Conservation (phyloP, 176 grass and related monocot species). For the Carex scoparia region DNA sequence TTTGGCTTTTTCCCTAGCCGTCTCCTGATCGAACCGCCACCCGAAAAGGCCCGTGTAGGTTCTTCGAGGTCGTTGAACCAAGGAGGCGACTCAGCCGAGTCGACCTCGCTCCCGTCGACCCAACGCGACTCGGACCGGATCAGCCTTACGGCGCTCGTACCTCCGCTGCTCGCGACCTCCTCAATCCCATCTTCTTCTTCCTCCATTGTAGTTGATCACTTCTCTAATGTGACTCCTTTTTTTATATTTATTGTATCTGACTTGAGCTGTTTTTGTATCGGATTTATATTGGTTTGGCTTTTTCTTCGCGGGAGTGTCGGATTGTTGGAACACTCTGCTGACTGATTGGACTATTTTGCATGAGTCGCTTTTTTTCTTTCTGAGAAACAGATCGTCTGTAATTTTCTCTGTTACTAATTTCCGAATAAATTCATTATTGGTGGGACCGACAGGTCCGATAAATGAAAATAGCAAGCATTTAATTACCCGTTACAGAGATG, state of each 20-base stretch:
- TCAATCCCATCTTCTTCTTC: slow-evolving; percentile 65
- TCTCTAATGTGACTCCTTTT: background rate
- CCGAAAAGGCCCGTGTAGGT: background rate
- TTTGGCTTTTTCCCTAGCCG: slow-evolving; percentile 56
- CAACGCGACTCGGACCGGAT: slow-evolving; percentile 37
- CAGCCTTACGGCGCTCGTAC: background rate
- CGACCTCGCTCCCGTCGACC: slow-evolving; percentile 96
- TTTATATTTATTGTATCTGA: background rate
- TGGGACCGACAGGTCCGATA: too few species aligned
- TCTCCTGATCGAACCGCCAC: slow-evolving; percentile 36
- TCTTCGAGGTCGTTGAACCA: slow-evolving; percentile 32
- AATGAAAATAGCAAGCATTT: background rate
- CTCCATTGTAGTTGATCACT: background rate
- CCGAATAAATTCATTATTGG: background rate
- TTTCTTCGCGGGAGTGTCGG: slow-evolving; percentile 2
- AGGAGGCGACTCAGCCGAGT: slow-evolving; percentile 62
- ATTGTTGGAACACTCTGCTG: background rate
- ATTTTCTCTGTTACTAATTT: background rate
- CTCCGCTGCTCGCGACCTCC: slow-evolving; percentile 43
- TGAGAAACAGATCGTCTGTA: background rate
- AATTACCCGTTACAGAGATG: background rate
- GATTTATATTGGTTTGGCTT: background rate
- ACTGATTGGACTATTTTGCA: background rate
- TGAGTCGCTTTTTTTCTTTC: background rate
- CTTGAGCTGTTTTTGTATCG: background rate